Percentiles rank a stretch among this genome's conserved stretches.
These are phyloP conservation scores for Penstemon davidsonii DNA, from an alignment of 257 asterid genomes.

Conservation along the genomic window DNA sequence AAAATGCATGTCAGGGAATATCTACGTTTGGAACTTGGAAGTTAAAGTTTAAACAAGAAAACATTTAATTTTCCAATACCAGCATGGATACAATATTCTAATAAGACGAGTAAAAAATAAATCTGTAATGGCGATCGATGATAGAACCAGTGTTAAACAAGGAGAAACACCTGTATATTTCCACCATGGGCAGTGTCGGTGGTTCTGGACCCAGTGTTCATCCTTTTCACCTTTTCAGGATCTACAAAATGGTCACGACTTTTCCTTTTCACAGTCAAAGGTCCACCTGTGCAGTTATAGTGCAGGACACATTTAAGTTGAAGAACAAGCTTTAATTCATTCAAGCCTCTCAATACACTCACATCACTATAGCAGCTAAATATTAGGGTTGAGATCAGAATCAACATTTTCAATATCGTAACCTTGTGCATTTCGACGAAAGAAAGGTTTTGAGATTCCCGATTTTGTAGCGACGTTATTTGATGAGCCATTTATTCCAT, in stretches of 20 bases:
- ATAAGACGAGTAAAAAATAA: not conserved
- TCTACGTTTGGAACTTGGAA: not conserved
- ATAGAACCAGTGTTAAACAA: not conserved
- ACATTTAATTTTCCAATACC: not conserved
- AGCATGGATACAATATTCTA: not conserved
- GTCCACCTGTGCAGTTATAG: conserved; percentile 35
- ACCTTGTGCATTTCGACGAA: conserved; percentile 35
- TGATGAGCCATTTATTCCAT: conserved; percentile 21
- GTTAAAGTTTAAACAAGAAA: not conserved
- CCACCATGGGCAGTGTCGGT: conserved; percentile 26
- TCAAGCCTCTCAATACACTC: conserved; percentile 12
- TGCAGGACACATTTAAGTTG: conserved; percentile 8
- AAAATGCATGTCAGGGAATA: not conserved
- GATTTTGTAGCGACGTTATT: conserved; percentile 30
- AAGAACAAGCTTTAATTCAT: conserved; percentile 12
- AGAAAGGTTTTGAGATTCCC: conserved; percentile 26
- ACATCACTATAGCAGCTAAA: conserved; percentile 8
- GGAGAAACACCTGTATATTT: conserved; percentile 36
- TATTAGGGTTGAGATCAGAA: conserved; percentile 6
- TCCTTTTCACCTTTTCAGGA: conserved; percentile 48
- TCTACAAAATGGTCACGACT: conserved; percentile 38
- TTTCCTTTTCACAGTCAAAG: conserved; percentile 52
- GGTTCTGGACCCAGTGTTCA: conserved; percentile 32
- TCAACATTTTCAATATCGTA: conserved; percentile 16
- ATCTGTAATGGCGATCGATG: not conserved